These are phyloP conservation scores for Candida xiaguanensis DNA, from an alignment of 805 yeast species.

Conservation along the genomic window DNA sequence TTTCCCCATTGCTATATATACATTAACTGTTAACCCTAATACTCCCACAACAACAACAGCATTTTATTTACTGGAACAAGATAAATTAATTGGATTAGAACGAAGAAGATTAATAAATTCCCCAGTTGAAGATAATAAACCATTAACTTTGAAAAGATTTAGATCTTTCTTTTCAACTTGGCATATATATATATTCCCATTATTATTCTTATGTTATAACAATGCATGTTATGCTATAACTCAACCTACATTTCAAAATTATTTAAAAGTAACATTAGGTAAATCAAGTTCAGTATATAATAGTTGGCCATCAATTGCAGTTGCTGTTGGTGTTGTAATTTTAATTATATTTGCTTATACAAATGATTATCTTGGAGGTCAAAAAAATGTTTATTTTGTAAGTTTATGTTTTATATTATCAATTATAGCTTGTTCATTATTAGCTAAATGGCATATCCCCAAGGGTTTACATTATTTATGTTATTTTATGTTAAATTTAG, in stretches of 20 bases:
- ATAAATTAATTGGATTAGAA: constrained; percentile 43
- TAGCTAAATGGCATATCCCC: constrained; percentile 49
- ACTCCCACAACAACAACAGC: constrained; percentile 33
- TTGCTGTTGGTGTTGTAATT: constrained; percentile 24
- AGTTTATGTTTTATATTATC: constrained; percentile 34
- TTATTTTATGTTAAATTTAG: constrained; percentile 46
- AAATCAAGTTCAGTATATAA: constrained; percentile 28
- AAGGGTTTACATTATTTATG: constrained; percentile 47
- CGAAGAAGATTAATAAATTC: constrained; percentile 42
- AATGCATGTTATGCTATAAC: constrained; percentile 27
- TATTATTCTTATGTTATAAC: constrained; percentile 34
- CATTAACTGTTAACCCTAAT: constrained; percentile 30
- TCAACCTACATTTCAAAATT: constrained; percentile 37
- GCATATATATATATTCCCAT: constrained; percentile 46
- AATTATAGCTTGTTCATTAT: constrained; percentile 39
- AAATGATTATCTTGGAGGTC: constrained; percentile 32
- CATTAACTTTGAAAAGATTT: constrained; percentile 38
- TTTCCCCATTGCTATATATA: constrained; percentile 29
- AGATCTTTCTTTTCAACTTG: constrained; percentile 44
- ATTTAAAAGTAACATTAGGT: constrained; percentile 30
- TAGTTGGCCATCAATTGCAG: constrained; percentile 26
- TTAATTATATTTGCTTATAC: constrained; percentile 22
- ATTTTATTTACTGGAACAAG: constrained; percentile 26
- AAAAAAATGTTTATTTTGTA: constrained; percentile 34
- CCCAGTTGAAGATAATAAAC: constrained; percentile 37